Evolutionary conservation across 805 yeast species (phyloP).

Genomic region (Metschnikowia peoriensis): DNA sequence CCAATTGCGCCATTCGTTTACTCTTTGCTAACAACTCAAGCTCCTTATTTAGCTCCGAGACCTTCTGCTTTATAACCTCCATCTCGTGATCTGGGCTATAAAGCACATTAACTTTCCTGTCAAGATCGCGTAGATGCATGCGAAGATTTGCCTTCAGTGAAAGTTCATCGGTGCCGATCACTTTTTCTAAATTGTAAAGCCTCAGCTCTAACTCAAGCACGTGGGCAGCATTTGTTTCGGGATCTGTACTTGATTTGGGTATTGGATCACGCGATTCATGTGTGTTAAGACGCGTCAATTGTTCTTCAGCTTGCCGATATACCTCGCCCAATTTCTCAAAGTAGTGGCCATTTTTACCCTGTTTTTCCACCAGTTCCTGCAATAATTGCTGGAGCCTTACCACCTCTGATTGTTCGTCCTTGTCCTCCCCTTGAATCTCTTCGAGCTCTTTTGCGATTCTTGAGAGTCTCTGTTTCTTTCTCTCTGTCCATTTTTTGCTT

Average conservation of each 20-base stretch:
- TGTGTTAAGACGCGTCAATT: neutral
- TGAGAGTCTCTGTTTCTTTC: slow-evolving; percentile 36
- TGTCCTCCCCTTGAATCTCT: slow-evolving; percentile 27
- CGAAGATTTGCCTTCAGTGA: slow-evolving; percentile 21
- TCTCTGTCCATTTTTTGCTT: slow-evolving; percentile 26
- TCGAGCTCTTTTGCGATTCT: slow-evolving; percentile 39
- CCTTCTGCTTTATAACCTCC: slow-evolving; percentile 23
- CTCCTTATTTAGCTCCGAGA: slow-evolving; percentile 24
- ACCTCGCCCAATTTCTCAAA: neutral
- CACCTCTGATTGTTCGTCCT: slow-evolving; percentile 4
- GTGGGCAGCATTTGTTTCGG: no score
- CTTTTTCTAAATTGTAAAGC: slow-evolving; percentile 22
- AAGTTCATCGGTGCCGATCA: slow-evolving; percentile 20
- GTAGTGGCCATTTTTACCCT: slow-evolving; percentile 4
- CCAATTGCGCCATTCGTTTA: slow-evolving; percentile 18
- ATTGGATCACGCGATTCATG: neutral
- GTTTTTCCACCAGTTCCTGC: slow-evolving; percentile 4
- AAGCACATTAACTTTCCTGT: slow-evolving; percentile 32
- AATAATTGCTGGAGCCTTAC: neutral
- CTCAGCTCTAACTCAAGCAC: slow-evolving; percentile 27
- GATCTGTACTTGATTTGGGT: no score
- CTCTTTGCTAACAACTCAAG: slow-evolving; percentile 25
- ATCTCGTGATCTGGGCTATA: slow-evolving; percentile 35
- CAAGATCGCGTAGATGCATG: slow-evolving; percentile 28
- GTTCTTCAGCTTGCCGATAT: slow-evolving; percentile 2